Conservation (phyloP, 192 early-diverging fungal genomes). For the Rhizoclosmatium sp. region DNA sequence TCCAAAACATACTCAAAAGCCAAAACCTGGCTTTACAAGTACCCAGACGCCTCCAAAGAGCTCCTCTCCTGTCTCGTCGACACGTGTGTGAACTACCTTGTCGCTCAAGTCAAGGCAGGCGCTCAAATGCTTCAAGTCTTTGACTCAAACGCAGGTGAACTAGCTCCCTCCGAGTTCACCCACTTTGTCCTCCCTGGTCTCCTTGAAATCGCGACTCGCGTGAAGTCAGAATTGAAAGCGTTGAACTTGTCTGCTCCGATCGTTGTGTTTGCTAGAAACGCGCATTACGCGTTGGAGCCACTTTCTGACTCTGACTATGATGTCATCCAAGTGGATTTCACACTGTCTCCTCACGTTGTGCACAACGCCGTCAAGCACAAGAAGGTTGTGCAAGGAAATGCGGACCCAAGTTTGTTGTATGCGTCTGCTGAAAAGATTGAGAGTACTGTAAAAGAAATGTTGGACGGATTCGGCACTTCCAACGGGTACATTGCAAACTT, state of each 20-base stretch:
- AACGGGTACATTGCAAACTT: constrained; percentile 90
- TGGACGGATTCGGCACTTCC: constrained; percentile 76
- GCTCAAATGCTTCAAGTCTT: constrained; percentile 98
- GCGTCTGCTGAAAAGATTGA: constrained; percentile 78
- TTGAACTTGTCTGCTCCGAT: constrained; percentile 74
- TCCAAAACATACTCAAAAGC: constrained; percentile 90
- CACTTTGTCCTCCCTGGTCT: constrained; percentile 92
- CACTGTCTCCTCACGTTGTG: constrained; percentile 73
- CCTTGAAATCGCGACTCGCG: constrained; percentile 76
- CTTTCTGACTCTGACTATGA: constrained; percentile 76
- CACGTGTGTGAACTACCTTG: constrained; percentile 83
- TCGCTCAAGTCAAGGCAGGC: constrained; percentile 94
- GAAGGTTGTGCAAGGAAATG: constrained; percentile 91
- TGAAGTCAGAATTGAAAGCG: constrained; percentile 63
- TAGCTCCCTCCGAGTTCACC: constrained; percentile 81
- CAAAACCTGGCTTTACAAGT: constrained; percentile 88
- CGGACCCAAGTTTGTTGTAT: constrained; percentile 88
- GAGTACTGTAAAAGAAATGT: constrained; percentile 77
- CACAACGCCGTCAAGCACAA: constrained; percentile 57
- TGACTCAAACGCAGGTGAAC: constrained; percentile 96
- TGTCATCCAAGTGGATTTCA: constrained; percentile 92
- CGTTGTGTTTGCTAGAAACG: constrained; percentile 91
- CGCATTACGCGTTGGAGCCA: constrained; percentile 84
- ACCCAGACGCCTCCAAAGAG: constrained; percentile 76
- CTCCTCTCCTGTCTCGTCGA: constrained; percentile 85